Conservation (phyloP, 345 rosid genomes). For the Psidium guajava region DNA sequence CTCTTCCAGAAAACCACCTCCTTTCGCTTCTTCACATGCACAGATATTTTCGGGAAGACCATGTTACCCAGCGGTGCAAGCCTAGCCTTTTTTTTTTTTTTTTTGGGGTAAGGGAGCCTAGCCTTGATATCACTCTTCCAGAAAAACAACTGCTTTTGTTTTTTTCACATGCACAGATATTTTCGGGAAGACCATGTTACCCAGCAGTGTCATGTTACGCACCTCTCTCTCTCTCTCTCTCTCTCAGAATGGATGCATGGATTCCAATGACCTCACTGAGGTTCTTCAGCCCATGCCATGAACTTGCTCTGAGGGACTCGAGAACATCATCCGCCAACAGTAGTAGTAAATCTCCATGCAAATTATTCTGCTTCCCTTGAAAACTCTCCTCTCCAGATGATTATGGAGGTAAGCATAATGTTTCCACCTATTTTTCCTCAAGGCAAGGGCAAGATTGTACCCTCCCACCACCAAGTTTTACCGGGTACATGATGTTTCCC, state of each 20-base stretch:
- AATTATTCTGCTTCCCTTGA: neutral
- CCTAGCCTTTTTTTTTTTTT: no score
- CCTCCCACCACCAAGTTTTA: neutral
- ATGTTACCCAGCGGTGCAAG: neutral
- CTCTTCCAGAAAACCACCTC: neutral
- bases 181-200: no score
- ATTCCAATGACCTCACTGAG: neutral
- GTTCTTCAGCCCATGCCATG: neutral
- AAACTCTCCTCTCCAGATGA: neutral
- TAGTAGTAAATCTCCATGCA: neutral
- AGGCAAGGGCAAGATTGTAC: neutral
- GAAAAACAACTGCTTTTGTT: no score
- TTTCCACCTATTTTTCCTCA: neutral
- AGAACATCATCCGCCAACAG: neutral
- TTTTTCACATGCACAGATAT: no score
- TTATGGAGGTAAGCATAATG: neutral
- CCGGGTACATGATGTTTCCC: neutral
- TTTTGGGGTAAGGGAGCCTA: no score
- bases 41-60: neutral
- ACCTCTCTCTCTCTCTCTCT: neutral
- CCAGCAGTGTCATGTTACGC: no score
- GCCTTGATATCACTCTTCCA: no score
- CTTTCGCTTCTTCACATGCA: neutral
- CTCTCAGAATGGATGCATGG: neutral
- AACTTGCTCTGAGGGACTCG: neutral